Base-by-base conservation (phyloP, 257 asterid genomes). In the Ligustrum vulgare region DNA sequence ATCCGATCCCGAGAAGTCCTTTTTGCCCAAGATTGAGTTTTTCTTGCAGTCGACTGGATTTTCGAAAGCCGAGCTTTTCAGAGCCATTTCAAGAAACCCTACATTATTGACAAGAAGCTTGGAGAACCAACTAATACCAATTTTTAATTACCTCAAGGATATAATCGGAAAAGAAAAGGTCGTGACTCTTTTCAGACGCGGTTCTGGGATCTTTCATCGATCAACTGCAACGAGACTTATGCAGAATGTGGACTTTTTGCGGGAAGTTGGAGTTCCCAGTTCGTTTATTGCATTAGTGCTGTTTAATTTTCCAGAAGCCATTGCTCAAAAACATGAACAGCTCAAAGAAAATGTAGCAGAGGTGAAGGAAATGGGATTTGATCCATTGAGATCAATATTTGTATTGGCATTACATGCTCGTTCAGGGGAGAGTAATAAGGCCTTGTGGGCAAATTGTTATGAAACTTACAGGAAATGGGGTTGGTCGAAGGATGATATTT, bases 21-120 rank as follows among this genome's bases (percentile, higher is more conserved):
- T 70, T 72, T 3, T 72, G 70, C 80, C 83, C 32, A 80, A 80
- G 70, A 67, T 80, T 58, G 77, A 80, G 34, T 81, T 73, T 77
- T 81, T 77, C 39, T 28, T 28, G 31, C 28, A 13, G 28, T 77
- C 82, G 31, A 31, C 60, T 15, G 85, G 85, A 15, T 71, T 81
- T 37, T 28, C 75, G 6, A 70, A 45, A 10, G 65, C 3, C 1
- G 71, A 74, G n/a, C 54, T 77, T 31, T 36, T 71, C 15, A 71
- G 23, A 2, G 8, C 54, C 4, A 6, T 77, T 4, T 18, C 74
- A 12, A 32, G 70, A 23, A 23, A 54, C 28, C 77, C 82, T 20
- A 25, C 32, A 0, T 16, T 81, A 20, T 10, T 77, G 4, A 0
- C 0, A 2, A 51, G 77, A 56, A 78, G 80, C 64, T 65, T 81